Base-by-base conservation (phyloP, 2,329 filamentous ascomycete genomes). In the Sporothrix phasma region DNA sequence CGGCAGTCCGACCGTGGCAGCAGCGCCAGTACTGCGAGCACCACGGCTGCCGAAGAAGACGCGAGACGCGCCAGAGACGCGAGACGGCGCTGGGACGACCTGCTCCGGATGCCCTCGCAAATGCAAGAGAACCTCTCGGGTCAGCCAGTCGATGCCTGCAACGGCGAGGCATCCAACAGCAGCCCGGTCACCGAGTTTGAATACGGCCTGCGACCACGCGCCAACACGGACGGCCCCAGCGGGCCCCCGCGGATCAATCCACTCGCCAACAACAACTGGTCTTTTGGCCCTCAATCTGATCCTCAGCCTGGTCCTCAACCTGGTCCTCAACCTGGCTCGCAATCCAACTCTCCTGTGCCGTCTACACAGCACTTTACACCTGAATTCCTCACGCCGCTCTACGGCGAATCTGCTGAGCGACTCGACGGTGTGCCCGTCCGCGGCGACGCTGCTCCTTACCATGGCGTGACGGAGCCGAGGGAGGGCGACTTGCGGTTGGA, bases 191-290 rank as follows among this genome's bases (percentile, higher is more conserved):
- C 26, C 34, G 65, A 62, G 29, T 66, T 66, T n/a, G 62, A 62
- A 22, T 62, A 62, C 34, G 67, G 68, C 5, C 63, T 70, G 19
- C 74, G 84, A 43, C 81, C 80, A 19, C 77, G 84, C 49, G 78
- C 84, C 31, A 76, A 79, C 59, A 86, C 84, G 0, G 84, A 86
- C 69, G 84, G 84, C 0, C 81, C 81, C 3, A 76, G 75, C 49
- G 70, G 72, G 5, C 75, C 74, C 3, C 73, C 76, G 8, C 72
- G 73, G 2, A 74, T 80, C 62, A 81, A 84, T 60, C 80, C 81
- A 0, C 71, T 87, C 17, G 84, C 79, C 1, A 83, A 83, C 70
- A 85, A 85, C 67, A 86, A 75, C 68, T 88, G 84, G 85, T 80
- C 79, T 0, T 87, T 86, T 68, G 75, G 77, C 3, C 29, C n/a